A percentile compares a stretch with the other conserved stretches of the same genome.
phyloP scores from a whole-genome alignment of 1,284 basidiomycete genomes.

The Ustilago xerochloae region DNA sequence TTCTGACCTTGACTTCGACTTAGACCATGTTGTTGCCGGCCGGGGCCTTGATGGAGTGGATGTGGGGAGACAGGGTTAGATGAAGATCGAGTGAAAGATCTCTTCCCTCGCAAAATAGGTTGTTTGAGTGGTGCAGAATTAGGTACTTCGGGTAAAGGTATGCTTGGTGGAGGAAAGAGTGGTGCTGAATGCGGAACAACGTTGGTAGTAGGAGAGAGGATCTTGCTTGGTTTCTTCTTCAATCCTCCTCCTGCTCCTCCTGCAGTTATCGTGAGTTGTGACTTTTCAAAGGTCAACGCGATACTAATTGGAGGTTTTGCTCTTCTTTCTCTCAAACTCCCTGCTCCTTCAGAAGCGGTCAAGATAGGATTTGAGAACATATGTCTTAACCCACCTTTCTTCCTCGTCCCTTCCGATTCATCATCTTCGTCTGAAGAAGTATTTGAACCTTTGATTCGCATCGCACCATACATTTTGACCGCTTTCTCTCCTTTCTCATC shows the following conservation, averaged over 20 bases:
- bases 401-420: neutral
- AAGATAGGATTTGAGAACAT: conserved; percentile 17
- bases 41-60: neutral
- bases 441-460: conserved; percentile 11
- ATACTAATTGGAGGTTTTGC: conserved; percentile 34
- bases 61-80: conserved; percentile 20
- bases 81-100: conserved; percentile 4
- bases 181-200: conserved; percentile 22
- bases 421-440: neutral
- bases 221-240: neutral
- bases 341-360: neutral
- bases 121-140: neutral
- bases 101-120: neutral
- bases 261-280: neutral
- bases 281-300: neutral
- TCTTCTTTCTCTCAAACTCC: conserved; percentile 22
- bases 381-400: conserved; percentile 12
- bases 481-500: conserved; percentile 1
- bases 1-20: conserved; percentile 11
- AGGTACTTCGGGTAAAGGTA: conserved; percentile 18
- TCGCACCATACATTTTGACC: conserved; percentile 14
- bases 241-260: no score
- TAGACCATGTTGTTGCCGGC: neutral
- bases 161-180: conserved; percentile 23
- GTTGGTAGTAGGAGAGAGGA: conserved; percentile 3